Percentiles rank a stretch among this genome's conserved stretches.
These are phyloP conservation scores for Daldinia bambusicola DNA, from an alignment of 495 filamentous ascomycete genomes.

Conservation along the genomic window DNA sequence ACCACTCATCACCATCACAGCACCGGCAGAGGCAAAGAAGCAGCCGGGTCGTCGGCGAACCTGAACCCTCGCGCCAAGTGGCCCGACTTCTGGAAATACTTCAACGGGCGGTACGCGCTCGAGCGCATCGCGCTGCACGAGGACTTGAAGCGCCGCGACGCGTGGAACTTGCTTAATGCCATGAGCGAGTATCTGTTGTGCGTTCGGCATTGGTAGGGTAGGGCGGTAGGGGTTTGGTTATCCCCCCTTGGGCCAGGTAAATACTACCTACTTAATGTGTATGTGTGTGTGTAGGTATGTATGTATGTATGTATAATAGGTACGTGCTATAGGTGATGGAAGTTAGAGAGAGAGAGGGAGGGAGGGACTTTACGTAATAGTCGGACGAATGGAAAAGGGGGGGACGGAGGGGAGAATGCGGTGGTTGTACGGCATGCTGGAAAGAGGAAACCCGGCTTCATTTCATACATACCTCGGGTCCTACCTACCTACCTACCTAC, in stretches of 20 bases:
- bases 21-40: not conserved
- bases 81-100: conserved; percentile 75
- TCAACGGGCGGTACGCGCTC: conserved; percentile 86
- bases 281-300: not conserved
- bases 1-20: not conserved
- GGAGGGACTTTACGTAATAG: not conserved
- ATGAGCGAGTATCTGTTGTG: conserved; percentile 68
- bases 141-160: conserved; percentile 83
- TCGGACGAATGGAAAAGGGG: not conserved
- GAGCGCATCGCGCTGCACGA: conserved; percentile 87
- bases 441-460: not conserved
- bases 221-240: no score
- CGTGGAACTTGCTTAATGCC: conserved; percentile 71
- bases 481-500: conserved; percentile 2
- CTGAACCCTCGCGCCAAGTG: conserved; percentile 59
- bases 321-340: not conserved
- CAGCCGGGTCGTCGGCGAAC: conserved; percentile 28
- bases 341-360: not conserved
- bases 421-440: not conserved
- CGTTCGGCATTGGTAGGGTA: conserved; percentile 68
- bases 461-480: not conserved
- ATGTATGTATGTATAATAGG: not conserved
- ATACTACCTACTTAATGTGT: not conserved
- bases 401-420: not conserved
- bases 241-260: no score